Base-by-base conservation (phyloP, 2,329 filamentous ascomycete species). In the Microsporum audouinii region DNA sequence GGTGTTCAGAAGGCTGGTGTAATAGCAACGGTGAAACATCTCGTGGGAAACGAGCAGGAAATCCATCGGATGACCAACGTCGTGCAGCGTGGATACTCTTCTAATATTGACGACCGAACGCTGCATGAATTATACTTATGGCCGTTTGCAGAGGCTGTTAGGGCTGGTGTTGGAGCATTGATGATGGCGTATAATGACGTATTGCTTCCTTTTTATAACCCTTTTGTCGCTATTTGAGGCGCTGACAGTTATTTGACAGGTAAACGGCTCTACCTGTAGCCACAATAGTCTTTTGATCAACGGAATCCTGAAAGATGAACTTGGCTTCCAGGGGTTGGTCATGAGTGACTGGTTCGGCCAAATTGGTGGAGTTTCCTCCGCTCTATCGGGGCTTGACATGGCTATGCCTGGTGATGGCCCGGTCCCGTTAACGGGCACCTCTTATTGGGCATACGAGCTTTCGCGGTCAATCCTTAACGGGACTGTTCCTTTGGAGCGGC, bases 271-370 rank as follows among this genome's bases (percentile, higher is more conserved):
- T 0, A 83, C 86, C 14, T 79, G 80, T 3, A 88, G 83, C 61
- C 84, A 86, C 63, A 89, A 89, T 68, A 84, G 83, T 63, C 85
- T 85, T 68, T 73, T 85, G 12, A 77, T 88, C 59, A 89, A 89
- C 65, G 84, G 83, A 0, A 76, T 90, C 2, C 75, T 89, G 6
- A 90, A 90, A 67, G 85, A 87, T 53, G 87, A 90, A 72, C 77
- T 89, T 57, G 85, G 85, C 0, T 89, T 89, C 66, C 85, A 88
- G 66, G 87, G 87, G 68, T 85, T 75, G 66, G 82, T 88, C 29
- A 84, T 88, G 76, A 85, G 83, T 0, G 87, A 90, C 70, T 89
- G 87, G 85, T 72, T 81, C 31, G 83, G 82, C 0, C 84, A 87
- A 61, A 78, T 84, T 60, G 79, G 79, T 0, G 83, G 83, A 0